Evolutionary conservation across 1,284 basidiomycete genomes (phyloP).

Genomic region (Stereum hirsutum): DNA sequence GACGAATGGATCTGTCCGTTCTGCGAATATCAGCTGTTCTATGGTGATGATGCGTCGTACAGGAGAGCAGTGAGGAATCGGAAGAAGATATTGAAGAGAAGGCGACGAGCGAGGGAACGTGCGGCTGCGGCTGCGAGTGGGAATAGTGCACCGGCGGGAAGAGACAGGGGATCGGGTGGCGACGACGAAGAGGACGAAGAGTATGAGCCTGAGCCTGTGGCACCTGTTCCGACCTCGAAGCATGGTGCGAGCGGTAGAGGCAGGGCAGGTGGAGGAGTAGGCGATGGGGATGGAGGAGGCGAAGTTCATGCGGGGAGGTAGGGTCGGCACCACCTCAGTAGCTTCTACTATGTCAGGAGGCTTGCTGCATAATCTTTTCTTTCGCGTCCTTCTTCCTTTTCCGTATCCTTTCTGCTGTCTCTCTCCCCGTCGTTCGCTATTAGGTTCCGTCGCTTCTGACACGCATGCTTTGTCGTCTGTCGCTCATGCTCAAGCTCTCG

Average conservation of each 20-base stretch:
- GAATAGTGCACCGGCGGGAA: slow-evolving; percentile 22
- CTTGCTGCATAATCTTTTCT: too few species aligned
- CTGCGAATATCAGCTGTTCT: slow-evolving; percentile 83
- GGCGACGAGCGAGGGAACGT: slow-evolving; percentile 69
- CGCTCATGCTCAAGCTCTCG: too few species aligned
- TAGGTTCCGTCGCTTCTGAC: too few species aligned
- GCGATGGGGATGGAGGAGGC: slow-evolving; percentile 17
- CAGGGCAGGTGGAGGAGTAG: slow-evolving; percentile 14
- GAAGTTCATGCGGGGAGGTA: not conserved
- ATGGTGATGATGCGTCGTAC: slow-evolving; percentile 61
- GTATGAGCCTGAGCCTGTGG: slow-evolving; percentile 16
- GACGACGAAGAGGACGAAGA: slow-evolving; percentile 30
- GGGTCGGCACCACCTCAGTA: too few species aligned
- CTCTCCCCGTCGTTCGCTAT: too few species aligned
- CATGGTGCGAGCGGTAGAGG: slow-evolving; percentile 12
- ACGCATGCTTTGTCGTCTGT: too few species aligned
- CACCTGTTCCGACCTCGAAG: slow-evolving; percentile 15
- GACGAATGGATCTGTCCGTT: slow-evolving; percentile 88
- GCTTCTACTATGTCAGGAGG: too few species aligned
- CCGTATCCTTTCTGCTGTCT: too few species aligned
- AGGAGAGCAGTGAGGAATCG: slow-evolving; percentile 59
- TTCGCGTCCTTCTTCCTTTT: too few species aligned
- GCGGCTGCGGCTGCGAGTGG: slow-evolving; percentile 43
- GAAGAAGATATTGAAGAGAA: slow-evolving; percentile 69
- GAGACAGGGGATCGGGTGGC: slow-evolving; percentile 22